A percentile compares a stretch with the other conserved stretches of the same genome.
These are phyloP conservation scores for Fusarium miscanthi DNA, from an alignment of 2,329 filamentous ascomycete species.

Conservation along the genomic window DNA sequence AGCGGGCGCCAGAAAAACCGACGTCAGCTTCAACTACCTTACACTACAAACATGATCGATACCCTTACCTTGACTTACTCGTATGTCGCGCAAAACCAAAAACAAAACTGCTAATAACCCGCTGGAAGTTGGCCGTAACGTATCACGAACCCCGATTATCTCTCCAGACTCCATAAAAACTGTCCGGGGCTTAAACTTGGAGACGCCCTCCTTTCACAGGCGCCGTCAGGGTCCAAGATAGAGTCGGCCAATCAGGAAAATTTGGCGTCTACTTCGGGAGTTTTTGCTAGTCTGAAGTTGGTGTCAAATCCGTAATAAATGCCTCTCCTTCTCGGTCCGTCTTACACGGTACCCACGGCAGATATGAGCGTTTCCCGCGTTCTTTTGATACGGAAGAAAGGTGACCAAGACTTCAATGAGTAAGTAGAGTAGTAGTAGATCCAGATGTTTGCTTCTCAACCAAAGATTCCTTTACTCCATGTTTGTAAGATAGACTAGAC, in stretches of 20 bases:
- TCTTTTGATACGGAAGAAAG: not conserved
- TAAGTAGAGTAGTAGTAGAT: not conserved
- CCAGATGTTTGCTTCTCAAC: not conserved
- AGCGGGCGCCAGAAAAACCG: constrained; percentile 14
- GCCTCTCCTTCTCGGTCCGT: constrained; percentile 34
- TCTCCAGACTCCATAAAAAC: constrained; percentile 33
- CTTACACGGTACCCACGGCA: constrained; percentile 25
- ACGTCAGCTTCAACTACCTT: constrained; percentile 34
- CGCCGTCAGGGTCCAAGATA: constrained; percentile 12
- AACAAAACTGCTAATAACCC: constrained; percentile 11
- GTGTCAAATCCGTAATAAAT: constrained; percentile 32
- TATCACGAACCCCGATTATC: constrained; percentile 23
- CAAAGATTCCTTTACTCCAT: constrained; percentile 13
- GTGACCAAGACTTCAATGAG: not conserved
- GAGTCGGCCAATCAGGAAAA: constrained; percentile 36
- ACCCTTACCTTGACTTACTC: constrained; percentile 17
- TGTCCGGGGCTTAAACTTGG: constrained; percentile 20
- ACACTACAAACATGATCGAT: constrained; percentile 15
- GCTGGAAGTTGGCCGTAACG: constrained; percentile 25
- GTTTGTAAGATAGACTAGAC: constrained; percentile 1
- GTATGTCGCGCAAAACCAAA: constrained; percentile 29
- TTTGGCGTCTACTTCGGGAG: constrained; percentile 46
- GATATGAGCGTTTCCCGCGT: constrained; percentile 9
- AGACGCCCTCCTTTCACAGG: constrained; percentile 27
- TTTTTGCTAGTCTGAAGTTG: constrained; percentile 27